Evolutionary conservation across 1,284 basidiomycete species (phyloP), one percentile per base, ranked within the genome.

Genomic region (Moesziomyces sp.): DNA sequence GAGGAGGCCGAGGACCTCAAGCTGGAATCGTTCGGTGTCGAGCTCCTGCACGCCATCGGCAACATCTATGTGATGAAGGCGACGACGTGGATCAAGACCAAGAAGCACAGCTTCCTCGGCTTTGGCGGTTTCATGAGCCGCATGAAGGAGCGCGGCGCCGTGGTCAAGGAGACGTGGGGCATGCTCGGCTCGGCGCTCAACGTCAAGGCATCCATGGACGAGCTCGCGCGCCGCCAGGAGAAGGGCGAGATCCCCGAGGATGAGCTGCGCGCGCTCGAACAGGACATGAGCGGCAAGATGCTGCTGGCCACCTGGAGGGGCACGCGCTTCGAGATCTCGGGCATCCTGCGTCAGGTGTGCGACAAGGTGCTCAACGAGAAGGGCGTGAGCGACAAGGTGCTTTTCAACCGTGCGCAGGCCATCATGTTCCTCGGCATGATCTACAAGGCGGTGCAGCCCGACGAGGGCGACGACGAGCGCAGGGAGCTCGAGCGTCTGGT

Each of bases 21-120:
- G 87, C 86, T 98, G 62, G 97, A 99, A 87, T 96, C 93, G 75
- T 99, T 99, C 85, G 97, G 97, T 59, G 91, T 99, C 45, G 96
- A 98, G 89, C 91, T 95, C 10, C 74, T 84, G 46, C 80, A 82
- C 59, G 77, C 82, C 40, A 84, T 84, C 63, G 83, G 83, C 46
- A 90, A 88, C 60, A 90, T 97, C 38, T 99, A 98, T 84, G 91
- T 94, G 79, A 92, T 91, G 87, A 98, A 97, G 86, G 92, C 93
- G 3, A 90, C 92, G 40, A 93, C 93, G 48, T 97, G 91, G 86
- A 87, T 98, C 86, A 98, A 97, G 86, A 80, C 83, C 34, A 80
- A 83, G 69, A 76, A 79, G 69, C 78, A 79, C 61, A 96, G 92
- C 85, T 93, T 98, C 85, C 86, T 96, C 69, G 93, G 93, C 59